These are phyloP conservation scores for Vitis rotundifolia DNA, from an alignment of 164 flowering plant species.

Conservation along the genomic window DNA sequence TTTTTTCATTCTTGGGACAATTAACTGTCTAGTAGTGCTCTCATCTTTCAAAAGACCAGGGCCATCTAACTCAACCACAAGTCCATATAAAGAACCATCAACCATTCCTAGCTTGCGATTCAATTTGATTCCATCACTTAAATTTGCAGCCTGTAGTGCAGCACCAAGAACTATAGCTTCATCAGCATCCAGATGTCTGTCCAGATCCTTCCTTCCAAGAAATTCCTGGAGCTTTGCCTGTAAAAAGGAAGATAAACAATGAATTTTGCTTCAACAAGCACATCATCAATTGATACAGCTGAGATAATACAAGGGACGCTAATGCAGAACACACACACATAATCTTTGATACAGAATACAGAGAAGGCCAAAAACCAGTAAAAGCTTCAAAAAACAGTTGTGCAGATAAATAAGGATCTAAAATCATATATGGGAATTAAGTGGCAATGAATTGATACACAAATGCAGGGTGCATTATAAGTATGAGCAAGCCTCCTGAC, in stretches of 20 bases:
- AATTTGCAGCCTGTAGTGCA: conserved; percentile 92
- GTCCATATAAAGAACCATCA: conserved; percentile 94
- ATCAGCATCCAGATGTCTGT: conserved; percentile 96
- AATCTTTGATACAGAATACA: no score
- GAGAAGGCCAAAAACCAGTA: no score
- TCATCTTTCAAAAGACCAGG: conserved; percentile 70
- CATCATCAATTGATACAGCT: not conserved
- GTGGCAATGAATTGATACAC: no score
- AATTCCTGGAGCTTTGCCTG: conserved; percentile 94
- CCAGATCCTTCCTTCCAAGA: conserved; percentile 85
- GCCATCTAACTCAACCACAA: conserved; percentile 70
- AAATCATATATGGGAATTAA: no score
- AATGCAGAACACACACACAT: no score
- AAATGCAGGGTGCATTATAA: no score
- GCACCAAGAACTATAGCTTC: conserved; percentile 98
- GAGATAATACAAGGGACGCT: not conserved
- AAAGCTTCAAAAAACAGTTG: no score
- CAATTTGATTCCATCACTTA: conserved; percentile 98
- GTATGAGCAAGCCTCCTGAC: no score
- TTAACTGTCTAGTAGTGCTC: conserved; percentile 59
- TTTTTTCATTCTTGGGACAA: conserved; percentile 86
- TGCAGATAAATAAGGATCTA: no score
- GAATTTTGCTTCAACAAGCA: not conserved
- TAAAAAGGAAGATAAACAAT: not conserved
- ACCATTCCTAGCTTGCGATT: conserved; percentile 94